A percentile compares a stretch with the other conserved stretches of the same genome.
These are phyloP conservation scores for Ophiostoma sp. DNA, from an alignment of 2,329 filamentous ascomycete species.

Conservation along the genomic window DNA sequence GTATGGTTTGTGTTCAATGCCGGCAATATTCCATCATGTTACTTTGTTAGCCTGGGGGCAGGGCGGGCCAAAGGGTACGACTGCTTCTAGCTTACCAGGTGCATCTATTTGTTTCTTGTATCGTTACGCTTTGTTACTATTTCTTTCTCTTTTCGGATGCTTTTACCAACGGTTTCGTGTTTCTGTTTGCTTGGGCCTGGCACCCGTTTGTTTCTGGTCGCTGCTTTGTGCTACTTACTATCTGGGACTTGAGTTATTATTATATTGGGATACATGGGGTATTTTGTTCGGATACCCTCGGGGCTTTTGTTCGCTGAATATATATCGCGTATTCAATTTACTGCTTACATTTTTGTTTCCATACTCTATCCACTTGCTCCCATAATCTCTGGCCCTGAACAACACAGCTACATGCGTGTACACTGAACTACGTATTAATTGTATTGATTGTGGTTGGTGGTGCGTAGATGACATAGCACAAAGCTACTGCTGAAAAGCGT, in stretches of 20 bases:
- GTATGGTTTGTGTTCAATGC: too few species aligned
- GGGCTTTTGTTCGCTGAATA: background rate
- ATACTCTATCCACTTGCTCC: background rate
- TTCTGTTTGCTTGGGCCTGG: background rate
- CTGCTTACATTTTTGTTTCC: background rate
- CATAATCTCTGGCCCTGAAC: too few species aligned
- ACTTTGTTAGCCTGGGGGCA: background rate
- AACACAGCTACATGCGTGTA: too few species aligned
- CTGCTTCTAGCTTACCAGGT: background rate
- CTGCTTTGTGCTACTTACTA: background rate
- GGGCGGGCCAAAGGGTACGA: background rate
- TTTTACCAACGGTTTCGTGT: background rate
- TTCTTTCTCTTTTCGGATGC: background rate
- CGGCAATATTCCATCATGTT: too few species aligned
- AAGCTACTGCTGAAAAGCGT: too few species aligned
- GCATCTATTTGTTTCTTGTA: too few species aligned
- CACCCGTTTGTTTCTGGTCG: slow-evolving; percentile 2
- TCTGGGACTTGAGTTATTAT: slow-evolving; percentile 2
- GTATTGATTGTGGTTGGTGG: too few species aligned
- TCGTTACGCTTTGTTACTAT: background rate
- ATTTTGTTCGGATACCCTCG: slow-evolving; percentile 5
- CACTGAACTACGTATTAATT: too few species aligned
- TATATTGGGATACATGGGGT: slow-evolving; percentile 6
- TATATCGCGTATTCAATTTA: background rate
- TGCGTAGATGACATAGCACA: too few species aligned